phyloP scores from a whole-genome alignment of 192 early-diverging fungal species.

The Backusella tarrabulga region DNA sequence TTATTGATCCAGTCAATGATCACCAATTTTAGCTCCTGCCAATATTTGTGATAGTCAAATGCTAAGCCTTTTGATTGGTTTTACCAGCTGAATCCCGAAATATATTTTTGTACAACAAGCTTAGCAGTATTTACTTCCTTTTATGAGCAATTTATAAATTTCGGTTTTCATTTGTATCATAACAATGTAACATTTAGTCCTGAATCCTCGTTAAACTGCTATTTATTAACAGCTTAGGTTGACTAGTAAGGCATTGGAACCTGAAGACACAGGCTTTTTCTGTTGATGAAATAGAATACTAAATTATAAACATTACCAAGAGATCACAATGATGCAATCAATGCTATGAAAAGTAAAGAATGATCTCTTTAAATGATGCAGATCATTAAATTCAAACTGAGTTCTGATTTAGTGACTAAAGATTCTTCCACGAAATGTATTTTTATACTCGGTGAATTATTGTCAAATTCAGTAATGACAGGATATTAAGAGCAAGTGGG shows the following conservation, averaged over 20 bases:
- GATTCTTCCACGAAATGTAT: no score
- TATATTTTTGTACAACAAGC: background rate
- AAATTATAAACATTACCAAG: no score
- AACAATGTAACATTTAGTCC: background rate
- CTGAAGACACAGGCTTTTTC: no score
- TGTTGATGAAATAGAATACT: no score
- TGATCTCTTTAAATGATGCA: no score
- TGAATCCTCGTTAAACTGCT: no score
- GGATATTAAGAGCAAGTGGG: background rate
- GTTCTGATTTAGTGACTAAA: no score
- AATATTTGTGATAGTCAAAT: background rate
- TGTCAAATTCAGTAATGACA: background rate
- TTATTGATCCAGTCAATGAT: background rate
- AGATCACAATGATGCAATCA: no score
- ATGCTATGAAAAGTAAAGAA: no score
- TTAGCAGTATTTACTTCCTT: background rate
- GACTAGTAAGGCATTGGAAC: no score
- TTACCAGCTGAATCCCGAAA: background rate
- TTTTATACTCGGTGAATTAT: background rate
- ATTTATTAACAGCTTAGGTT: no score
- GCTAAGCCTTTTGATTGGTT: background rate
- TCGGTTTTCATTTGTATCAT: background rate
- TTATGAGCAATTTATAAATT: background rate
- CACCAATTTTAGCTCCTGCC: background rate
- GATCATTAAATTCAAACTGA: no score